Evolutionary conservation across 371 early-diverging fungal genomes (phyloP), one percentile per base, ranked within the genome.

Genomic region (Mortierella sp.): DNA sequence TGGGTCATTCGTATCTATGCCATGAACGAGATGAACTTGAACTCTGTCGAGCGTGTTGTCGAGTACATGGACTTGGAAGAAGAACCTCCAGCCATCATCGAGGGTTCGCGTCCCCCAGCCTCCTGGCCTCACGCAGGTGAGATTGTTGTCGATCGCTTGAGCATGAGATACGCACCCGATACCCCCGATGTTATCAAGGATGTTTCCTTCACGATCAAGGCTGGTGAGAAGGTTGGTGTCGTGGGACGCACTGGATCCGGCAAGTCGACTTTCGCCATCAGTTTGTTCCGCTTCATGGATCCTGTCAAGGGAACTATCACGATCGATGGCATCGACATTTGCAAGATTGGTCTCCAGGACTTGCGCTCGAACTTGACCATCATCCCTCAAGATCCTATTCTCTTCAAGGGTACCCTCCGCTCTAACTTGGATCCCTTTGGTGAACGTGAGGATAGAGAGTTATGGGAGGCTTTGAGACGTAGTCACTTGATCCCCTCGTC

Each of bases 1-100:
- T 96, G 96, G 95, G 84, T 92, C 5, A 92, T 97, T 35, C 92
- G 96, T 28, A 87, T 81, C 64, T 94, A 93, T 65, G 93, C 96
- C 24, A 85, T 90, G 66, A 90, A 95, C 78, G 97, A 97, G 60
- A 84, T 85, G 83, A 84, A 77, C 73, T 47, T 85, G 58, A 85
- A 90, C 49, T 84, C 93, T 18, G 85, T 95, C 9, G 95, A 96
- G 78, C 91, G 96, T 52, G 84, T 93, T 1, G 73, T 84, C 12
- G 90, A 94, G 72, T 96, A 94, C 72, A 65, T 87, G 70, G 68
- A 69, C 5, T 75, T 93, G 26, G 90, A 90, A 61, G 87, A 90
- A 72, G 94, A 94, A 66, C 89, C 94, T 12, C 73, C 86, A 28
- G 78, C 85, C 1, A 78, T 84, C 47, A 84, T 84, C 30, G 75